These are phyloP conservation scores for Cryptosporidium viatorum DNA, from an alignment of 169 alveolate genomes.

Conservation along the genomic window DNA sequence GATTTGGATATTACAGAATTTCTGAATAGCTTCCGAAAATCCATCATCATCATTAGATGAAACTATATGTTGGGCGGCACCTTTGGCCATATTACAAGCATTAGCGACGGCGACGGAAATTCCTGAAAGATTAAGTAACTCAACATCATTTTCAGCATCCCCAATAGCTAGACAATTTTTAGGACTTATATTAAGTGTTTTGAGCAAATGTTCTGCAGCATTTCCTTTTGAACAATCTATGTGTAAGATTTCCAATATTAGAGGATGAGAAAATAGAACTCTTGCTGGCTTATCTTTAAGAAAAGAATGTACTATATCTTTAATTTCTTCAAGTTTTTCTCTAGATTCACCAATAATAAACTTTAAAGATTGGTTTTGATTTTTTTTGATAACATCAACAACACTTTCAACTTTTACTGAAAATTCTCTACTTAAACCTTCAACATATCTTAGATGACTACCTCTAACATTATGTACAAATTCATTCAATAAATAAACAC, in stretches of 20 bases:
- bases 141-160: conserved; percentile 86
- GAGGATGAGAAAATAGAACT: conserved; percentile 79
- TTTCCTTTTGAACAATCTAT: conserved; percentile 80
- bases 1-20: conserved; percentile 71
- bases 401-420: conserved; percentile 58
- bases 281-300: conserved; percentile 77
- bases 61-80: conserved; percentile 77
- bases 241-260: conserved; percentile 80
- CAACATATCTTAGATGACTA: conserved; percentile 19
- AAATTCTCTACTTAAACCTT: conserved; percentile 54
- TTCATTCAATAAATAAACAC: conserved; percentile 56
- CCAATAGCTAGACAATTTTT: conserved; percentile 82
- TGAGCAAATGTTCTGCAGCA: conserved; percentile 81
- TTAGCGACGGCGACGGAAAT: conserved; percentile 81
- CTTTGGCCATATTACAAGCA: conserved; percentile 81
- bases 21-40: conserved; percentile 69
- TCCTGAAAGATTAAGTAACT: conserved; percentile 79
- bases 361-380: conserved; percentile 39
- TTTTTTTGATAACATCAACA: conserved; percentile 34
- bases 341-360: conserved; percentile 68
- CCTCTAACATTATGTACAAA: conserved; percentile 63
- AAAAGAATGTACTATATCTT: conserved; percentile 69
- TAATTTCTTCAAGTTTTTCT: conserved; percentile 69
- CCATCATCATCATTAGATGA: conserved; percentile 79
- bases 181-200: conserved; percentile 76